Evolutionary conservation across 129 eudicot genomes (phyloP).

Genomic region (Heracleum sosnowskyi): DNA sequence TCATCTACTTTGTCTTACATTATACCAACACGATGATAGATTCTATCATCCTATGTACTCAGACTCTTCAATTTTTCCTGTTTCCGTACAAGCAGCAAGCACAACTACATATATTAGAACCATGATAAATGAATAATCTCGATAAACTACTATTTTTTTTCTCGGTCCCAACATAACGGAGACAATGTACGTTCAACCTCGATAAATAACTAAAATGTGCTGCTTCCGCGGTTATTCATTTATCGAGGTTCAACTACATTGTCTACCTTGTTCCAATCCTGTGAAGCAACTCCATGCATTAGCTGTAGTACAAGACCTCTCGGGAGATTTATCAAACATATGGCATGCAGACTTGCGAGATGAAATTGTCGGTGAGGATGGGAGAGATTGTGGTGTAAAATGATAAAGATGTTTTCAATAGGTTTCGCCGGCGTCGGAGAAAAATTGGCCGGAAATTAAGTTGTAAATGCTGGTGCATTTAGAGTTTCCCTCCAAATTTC

Average conservation of each 20-base stretch:
- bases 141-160: too few species aligned
- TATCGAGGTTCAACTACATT: conserved; percentile 35
- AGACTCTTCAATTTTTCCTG: conserved; percentile 18
- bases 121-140: neutral
- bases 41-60: conserved; percentile 34
- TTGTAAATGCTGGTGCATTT: neutral
- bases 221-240: conserved; percentile 11
- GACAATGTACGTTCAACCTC: neutral
- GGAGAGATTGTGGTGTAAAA: neutral
- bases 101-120: conserved; percentile 30
- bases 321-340: conserved; percentile 34
- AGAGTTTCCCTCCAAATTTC: conserved; percentile 1
- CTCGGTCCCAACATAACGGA: neutral
- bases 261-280: conserved; percentile 25
- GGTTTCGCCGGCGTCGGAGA: neutral
- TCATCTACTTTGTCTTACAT: conserved; percentile 23
- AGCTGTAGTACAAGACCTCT: conserved; percentile 25
- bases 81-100: conserved; percentile 38
- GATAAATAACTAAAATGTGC: neutral
- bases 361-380: conserved; percentile 17
- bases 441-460: neutral
- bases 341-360: conserved; percentile 19
- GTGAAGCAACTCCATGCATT: conserved; percentile 24
- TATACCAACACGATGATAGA: conserved; percentile 20
- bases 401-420: neutral